Base-by-base conservation (phyloP, 305 asterid genomes). In the Vinca major region DNA sequence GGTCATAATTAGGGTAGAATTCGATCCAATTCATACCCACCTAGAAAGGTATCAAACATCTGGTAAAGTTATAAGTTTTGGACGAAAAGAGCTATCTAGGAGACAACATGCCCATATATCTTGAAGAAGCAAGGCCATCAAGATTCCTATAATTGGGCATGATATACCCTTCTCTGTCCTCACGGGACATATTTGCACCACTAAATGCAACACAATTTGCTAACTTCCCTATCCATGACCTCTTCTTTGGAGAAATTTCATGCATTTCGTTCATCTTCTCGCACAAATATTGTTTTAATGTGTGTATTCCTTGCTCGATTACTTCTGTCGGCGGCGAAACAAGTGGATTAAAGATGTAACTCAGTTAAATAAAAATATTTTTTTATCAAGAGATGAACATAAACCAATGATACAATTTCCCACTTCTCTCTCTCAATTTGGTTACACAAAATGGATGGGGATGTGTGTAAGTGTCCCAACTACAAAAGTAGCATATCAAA, bases 141-240 rank as follows among this genome's bases (percentile, higher is more conserved):
- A 88, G 63, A 3, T 88, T 51, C 60, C 80, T 73, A 62, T 82
- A 78, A 19, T 58, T 77, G 0, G 88, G 86, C 75, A 79, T 26
- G 0, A 26, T 26, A 26, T 26, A 80, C 21, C 71, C 83, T 14
- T 83, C 85, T 7, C 79, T 68, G 2, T 75, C 83, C 20, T 70
- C 85, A 1, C 26, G 47, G 0, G 82, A 83, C 8, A 81, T 36
- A 41, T 63, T 81, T 8, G 97, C 84, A 44, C 89, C 80, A 58
- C 96, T 26, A 26, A 26, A 26, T 26, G 33, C 1, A 26, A 0
- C 33, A 26, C 33, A 86, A 64, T 80, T 92, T 0, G 81, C 83
- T 74, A 90, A 73, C 80, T 83, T 90, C 57, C 96, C 91, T 10
- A 89, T 67, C 98, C 98, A 92, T 2, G 97, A 85, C 6, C 67